phyloP scores from a whole-genome alignment of 2,329 filamentous ascomycete species.

The Clonostachys sp. region DNA sequence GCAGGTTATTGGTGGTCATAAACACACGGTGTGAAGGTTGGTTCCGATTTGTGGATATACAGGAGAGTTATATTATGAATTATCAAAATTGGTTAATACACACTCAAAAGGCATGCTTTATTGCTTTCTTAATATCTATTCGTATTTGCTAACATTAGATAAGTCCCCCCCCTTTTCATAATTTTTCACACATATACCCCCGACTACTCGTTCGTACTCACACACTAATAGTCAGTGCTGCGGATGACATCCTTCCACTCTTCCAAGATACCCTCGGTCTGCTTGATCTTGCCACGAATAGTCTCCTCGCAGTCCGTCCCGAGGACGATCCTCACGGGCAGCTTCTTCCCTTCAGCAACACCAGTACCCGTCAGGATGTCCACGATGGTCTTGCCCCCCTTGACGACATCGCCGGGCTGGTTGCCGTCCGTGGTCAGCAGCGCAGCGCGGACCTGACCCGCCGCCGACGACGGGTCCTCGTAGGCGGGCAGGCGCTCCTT shows the following conservation, averaged over 20 bases:
- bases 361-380: conserved; percentile 50
- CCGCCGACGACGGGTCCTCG: conserved; percentile 17
- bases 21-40: too few relatives aligned
- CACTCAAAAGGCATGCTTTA: not conserved
- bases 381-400: conserved; percentile 45
- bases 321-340: conserved; percentile 50
- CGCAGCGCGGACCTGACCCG: conserved; percentile 15
- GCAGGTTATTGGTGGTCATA: too few relatives aligned
- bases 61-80: too few relatives aligned
- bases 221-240: conserved; percentile 13
- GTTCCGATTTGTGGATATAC: too few relatives aligned
- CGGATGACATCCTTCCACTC: conserved; percentile 37
- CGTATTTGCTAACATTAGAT: too few relatives aligned
- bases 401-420: conserved; percentile 50
- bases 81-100: not conserved
- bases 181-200: too few relatives aligned
- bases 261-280: conserved; percentile 34
- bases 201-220: too few relatives aligned
- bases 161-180: too few relatives aligned
- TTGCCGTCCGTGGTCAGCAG: conserved; percentile 33
- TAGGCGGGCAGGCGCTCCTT: conserved; percentile 24
- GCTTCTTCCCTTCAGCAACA: conserved; percentile 34
- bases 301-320: conserved; percentile 42
- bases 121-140: not conserved
- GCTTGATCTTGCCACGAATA: conserved; percentile 35